Percentiles rank a stretch among this genome's conserved stretches.
Evolutionary conservation across 1,284 basidiomycete species (phyloP).

Genomic region (Xerocomus nothofagi): DNA sequence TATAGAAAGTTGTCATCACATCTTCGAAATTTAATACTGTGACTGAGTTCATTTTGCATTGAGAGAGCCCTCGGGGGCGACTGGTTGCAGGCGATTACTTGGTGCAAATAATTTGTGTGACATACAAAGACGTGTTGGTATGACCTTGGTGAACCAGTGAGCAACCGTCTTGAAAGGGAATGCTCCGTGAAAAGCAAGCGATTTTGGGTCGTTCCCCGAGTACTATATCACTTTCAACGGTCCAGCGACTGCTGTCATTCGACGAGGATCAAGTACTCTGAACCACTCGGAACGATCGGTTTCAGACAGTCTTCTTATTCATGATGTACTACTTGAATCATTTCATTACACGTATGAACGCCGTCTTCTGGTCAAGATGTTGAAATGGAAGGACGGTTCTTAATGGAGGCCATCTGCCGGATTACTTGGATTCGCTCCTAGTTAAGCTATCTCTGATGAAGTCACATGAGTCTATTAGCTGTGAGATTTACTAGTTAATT

Average conservation of each 20-base stretch:
- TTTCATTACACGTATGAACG: constrained; percentile 21
- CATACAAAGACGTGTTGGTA: not conserved
- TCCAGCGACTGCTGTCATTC: not conserved
- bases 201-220: not conserved
- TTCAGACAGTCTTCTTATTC: not conserved
- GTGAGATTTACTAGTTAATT: constrained; percentile 2
- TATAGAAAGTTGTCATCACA: constrained; percentile 7
- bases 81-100: not conserved
- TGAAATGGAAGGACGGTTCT: constrained; percentile 18
- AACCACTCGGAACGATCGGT: not conserved
- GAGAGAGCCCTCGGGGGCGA: not conserved
- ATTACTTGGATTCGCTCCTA: not conserved
- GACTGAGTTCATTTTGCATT: not conserved
- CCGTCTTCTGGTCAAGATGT: constrained; percentile 12
- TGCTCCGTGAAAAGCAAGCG: not conserved
- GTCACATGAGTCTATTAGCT: not conserved
- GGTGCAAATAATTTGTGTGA: not conserved
- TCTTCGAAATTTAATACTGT: constrained; percentile 1
- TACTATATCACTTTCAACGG: not conserved
- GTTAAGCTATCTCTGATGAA: constrained; percentile 8
- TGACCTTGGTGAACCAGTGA: not conserved
- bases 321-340: constrained; percentile 1
- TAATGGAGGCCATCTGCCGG: constrained; percentile 3
- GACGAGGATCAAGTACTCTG: not conserved
- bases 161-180: not conserved